Conservation (phyloP, 2,329 filamentous ascomycete genomes). For the Trichoderma sp. region DNA sequence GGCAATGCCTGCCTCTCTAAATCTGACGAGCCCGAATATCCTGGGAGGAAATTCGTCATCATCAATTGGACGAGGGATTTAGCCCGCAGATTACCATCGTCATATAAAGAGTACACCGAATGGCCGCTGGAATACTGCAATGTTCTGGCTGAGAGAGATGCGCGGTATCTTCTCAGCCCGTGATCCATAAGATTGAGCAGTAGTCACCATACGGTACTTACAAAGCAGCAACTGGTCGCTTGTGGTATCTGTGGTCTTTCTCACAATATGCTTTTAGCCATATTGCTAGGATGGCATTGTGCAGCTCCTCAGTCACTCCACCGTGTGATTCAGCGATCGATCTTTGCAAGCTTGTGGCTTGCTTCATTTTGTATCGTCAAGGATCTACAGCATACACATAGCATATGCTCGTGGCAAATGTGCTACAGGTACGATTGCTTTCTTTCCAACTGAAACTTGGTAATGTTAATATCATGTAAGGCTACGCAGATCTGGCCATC, state of each 20-base stretch:
- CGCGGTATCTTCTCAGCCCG: slow-evolving; percentile 30
- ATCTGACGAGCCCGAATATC: slow-evolving; percentile 24
- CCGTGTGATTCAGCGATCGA: too few relatives aligned
- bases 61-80: slow-evolving; percentile 29
- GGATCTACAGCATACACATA: background rate
- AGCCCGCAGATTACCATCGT: slow-evolving; percentile 23
- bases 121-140: slow-evolving; percentile 29
- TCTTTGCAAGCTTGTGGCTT: background rate
- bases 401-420: background rate
- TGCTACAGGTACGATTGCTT: background rate
- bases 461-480: background rate
- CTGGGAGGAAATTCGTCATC: slow-evolving; percentile 28
- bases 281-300: too few relatives aligned
- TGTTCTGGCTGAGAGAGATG: slow-evolving; percentile 25
- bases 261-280: too few relatives aligned
- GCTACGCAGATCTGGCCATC: background rate
- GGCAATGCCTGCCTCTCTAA: slow-evolving; percentile 24
- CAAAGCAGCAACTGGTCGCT: background rate
- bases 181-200: slow-evolving; percentile 18
- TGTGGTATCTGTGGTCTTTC: too few relatives aligned
- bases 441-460: background rate
- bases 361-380: background rate
- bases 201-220: slow-evolving; percentile 16
- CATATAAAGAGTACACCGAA: slow-evolving; percentile 22
- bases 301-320: too few relatives aligned